These are phyloP conservation scores for Epichloe gansuensis DNA, from an alignment of 2,329 filamentous ascomycete genomes.

Conservation along the genomic window DNA sequence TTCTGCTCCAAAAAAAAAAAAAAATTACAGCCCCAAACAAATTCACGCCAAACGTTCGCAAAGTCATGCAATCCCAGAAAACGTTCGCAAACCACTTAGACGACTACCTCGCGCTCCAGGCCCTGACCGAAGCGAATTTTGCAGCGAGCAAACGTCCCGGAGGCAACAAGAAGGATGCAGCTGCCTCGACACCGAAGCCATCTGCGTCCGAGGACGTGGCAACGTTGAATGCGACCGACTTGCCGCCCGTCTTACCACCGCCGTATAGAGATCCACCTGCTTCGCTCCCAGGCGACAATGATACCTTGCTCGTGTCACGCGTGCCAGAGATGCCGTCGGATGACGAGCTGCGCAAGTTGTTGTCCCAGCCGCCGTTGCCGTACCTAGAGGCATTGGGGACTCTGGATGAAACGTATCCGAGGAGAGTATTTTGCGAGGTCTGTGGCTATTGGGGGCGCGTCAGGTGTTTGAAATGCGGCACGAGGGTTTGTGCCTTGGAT, in stretches of 20 bases:
- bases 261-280: slow-evolving; percentile 21
- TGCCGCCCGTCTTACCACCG: slow-evolving; percentile 23
- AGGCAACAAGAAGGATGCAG: slow-evolving; percentile 15
- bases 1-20: neutral
- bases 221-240: slow-evolving; percentile 15
- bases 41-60: slow-evolving; percentile 58
- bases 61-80: slow-evolving; percentile 69
- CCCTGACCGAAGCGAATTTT: slow-evolving; percentile 28
- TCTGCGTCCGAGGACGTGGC: slow-evolving; percentile 13
- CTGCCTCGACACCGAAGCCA: slow-evolving; percentile 9
- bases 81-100: slow-evolving; percentile 75
- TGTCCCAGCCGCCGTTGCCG: slow-evolving; percentile 51
- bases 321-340: slow-evolving; percentile 47
- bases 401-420: slow-evolving; percentile 39
- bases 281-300: slow-evolving; percentile 35
- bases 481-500: slow-evolving; percentile 62
- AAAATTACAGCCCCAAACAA: slow-evolving; percentile 32
- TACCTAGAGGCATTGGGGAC: slow-evolving; percentile 51
- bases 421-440: slow-evolving; percentile 60
- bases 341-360: slow-evolving; percentile 50
- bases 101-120: slow-evolving; percentile 57
- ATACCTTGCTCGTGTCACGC: slow-evolving; percentile 45
- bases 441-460: slow-evolving; percentile 75
- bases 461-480: slow-evolving; percentile 67
- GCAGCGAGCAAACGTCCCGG: slow-evolving; percentile 17